phyloP scores from a whole-genome alignment of 1,284 basidiomycete species.

The Rhodotorula sp. region DNA sequence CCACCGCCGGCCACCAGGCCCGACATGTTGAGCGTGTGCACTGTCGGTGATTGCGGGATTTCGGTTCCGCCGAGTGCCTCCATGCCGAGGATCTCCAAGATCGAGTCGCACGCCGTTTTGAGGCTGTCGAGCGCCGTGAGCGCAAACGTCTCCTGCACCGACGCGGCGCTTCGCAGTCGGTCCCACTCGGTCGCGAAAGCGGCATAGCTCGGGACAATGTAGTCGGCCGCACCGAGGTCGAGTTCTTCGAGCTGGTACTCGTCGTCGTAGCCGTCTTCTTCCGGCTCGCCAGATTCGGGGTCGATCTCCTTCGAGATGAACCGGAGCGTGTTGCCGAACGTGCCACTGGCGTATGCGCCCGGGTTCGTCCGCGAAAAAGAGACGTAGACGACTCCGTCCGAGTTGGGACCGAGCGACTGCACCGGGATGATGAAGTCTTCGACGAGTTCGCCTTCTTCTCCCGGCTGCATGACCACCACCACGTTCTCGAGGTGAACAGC shows the following conservation, averaged over 20 bases:
- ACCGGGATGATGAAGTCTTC: conserved; percentile 96
- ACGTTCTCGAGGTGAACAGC: conserved; percentile 87
- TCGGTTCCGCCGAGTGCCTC: conserved; percentile 90
- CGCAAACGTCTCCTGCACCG: conserved; percentile 88
- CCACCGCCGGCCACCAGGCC: conserved; percentile 85
- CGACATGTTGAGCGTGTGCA: conserved; percentile 92
- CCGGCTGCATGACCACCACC: conserved; percentile 85
- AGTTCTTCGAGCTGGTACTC: conserved; percentile 97
- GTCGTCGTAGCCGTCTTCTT: conserved; percentile 97
- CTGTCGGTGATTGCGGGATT: conserved; percentile 71
- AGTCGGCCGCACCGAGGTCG: conserved; percentile 86
- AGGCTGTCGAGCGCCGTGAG: conserved; percentile 89
- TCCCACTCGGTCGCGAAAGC: conserved; percentile 96
- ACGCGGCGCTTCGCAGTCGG: conserved; percentile 70
- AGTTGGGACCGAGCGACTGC: conserved; percentile 65
- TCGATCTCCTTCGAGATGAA: conserved; percentile 98
- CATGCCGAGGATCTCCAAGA: conserved; percentile 94
- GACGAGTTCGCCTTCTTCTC: conserved; percentile 64
- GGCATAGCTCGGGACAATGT: conserved; percentile 87
- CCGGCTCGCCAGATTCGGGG: conserved; percentile 91
- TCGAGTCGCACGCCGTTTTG: conserved; percentile 88
- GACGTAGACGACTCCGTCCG: conserved; percentile 83
- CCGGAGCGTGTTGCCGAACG: conserved; percentile 91
- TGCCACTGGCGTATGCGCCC: conserved; percentile 72
- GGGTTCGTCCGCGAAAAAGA: conserved; percentile 84